Evolutionary conservation across 805 yeast genomes (phyloP), one percentile per base, ranked within the genome.

Genomic region (Metschnikowia amazonensis): DNA sequence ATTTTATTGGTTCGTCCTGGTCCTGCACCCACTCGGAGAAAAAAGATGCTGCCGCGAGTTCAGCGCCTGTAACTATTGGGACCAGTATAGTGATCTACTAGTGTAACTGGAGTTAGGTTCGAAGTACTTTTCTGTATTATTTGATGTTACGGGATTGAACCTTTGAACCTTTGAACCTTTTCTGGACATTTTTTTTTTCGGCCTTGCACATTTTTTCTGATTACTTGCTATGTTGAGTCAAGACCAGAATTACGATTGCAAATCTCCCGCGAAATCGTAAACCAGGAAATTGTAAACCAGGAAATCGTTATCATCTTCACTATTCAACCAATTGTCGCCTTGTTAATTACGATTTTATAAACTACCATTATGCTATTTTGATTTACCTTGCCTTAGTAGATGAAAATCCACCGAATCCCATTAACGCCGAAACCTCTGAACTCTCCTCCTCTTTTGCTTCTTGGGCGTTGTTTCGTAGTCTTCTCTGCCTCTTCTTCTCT

Each of bases 321-420:
- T n/a, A n/a, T n/a, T n/a, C n/a, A n/a, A n/a, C n/a, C n/a, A n/a
- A n/a, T n/a, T n/a, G n/a, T n/a, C n/a, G n/a, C n/a, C n/a, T n/a
- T n/a, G n/a, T n/a, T n/a, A n/a, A n/a, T n/a, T n/a, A n/a, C n/a
- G n/a, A n/a, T n/a, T n/a, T n/a, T n/a, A n/a, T n/a, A n/a, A n/a
- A n/a, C 1, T 3, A 11, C 5, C 9, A 13, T 5, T 20, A 7
- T 13, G 4, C 13, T 20, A 7, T 9, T n/a, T 8, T 33, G 11
- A 7, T 18, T 43, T 37, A 44, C 25, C 24, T 21, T 28, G 44
- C 29, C 25, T 48, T 80, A 2, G 82, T 67, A 7, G 75, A 57
- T 0, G 77, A 79, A 62, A 83, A 83, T 1, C 76, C 74, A 1
- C 64, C 52, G 50, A 85, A 80, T 8, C 31, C 31, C 31, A 28